Evolutionary conservation across 148 eudicot species (phyloP).

Genomic region (Diospyros kaki): DNA sequence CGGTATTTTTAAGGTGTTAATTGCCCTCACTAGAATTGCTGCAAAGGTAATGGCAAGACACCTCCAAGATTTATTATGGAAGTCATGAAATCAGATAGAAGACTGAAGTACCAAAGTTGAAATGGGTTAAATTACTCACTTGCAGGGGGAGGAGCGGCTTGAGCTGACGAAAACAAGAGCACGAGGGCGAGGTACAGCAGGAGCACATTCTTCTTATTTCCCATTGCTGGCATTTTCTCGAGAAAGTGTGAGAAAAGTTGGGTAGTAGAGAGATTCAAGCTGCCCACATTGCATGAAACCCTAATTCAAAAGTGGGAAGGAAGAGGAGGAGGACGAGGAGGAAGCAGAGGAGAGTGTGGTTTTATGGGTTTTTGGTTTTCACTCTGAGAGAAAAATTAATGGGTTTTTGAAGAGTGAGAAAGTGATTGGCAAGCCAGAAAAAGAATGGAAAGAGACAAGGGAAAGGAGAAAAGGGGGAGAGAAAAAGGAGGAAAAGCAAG

Average conservation of each 20-base stretch:
- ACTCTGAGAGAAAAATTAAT: slow-evolving; percentile 10
- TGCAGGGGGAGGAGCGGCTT: slow-evolving; percentile 62
- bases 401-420: slow-evolving; percentile 9
- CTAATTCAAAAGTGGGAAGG: slow-evolving; percentile 24
- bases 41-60: too few relatives aligned
- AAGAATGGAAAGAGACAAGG: slow-evolving; percentile 7
- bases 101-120: background rate
- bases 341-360: background rate
- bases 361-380: slow-evolving; percentile 20
- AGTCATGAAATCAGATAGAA: background rate
- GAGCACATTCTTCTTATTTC: slow-evolving; percentile 21
- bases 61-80: too few relatives aligned
- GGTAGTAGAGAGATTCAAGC: slow-evolving; percentile 12
- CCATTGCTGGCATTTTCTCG: slow-evolving; percentile 27
- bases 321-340: slow-evolving; percentile 1
- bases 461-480: background rate
- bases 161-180: slow-evolving; percentile 50
- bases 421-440: slow-evolving; percentile 11
- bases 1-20: too few relatives aligned
- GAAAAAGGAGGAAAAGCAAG: background rate
- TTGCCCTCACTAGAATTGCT: too few relatives aligned
- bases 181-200: slow-evolving; percentile 33
- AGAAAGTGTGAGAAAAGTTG: slow-evolving; percentile 14
- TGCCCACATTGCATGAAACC: slow-evolving; percentile 37
- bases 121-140: slow-evolving; percentile 47